phyloP scores from a whole-genome alignment of 2,329 filamentous ascomycete genomes.

The Fusarium sp. region DNA sequence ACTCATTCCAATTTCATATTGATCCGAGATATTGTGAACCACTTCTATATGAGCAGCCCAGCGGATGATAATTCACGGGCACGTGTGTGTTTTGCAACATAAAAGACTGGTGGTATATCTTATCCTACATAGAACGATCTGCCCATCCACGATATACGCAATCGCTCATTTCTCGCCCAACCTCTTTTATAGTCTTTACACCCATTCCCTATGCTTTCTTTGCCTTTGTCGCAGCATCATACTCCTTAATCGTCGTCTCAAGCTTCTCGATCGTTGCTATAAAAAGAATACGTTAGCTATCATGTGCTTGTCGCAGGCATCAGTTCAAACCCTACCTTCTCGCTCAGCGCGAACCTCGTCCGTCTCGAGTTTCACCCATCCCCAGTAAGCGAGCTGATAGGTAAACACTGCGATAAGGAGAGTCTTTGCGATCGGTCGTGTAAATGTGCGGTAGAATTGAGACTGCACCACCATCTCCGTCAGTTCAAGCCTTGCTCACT shows the following conservation, averaged over 20 bases:
- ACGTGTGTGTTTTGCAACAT: background rate
- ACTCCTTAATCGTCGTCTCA: slow-evolving; percentile 56
- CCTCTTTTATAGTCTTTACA: background rate
- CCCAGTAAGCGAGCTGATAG: slow-evolving; percentile 83
- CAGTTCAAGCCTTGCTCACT: background rate
- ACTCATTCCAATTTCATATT: background rate
- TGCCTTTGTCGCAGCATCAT: slow-evolving; percentile 49
- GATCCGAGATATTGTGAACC: background rate
- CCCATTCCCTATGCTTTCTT: slow-evolving; percentile 31
- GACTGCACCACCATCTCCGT: slow-evolving; percentile 57
- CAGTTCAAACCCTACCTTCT: slow-evolving; percentile 61
- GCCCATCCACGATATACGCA: background rate
- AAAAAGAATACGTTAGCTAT: slow-evolving; percentile 4
- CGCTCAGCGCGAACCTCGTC: slow-evolving; percentile 76
- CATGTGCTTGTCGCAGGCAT: slow-evolving; percentile 21
- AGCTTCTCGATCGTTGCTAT: slow-evolving; percentile 55
- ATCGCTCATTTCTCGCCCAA: background rate
- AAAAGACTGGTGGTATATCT: slow-evolving; percentile 1
- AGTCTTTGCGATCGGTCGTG: slow-evolving; percentile 80
- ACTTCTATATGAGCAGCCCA: background rate
- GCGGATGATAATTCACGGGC: background rate
- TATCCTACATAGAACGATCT: background rate
- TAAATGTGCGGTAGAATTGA: slow-evolving; percentile 82
- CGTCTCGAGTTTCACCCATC: slow-evolving; percentile 81
- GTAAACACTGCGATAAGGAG: slow-evolving; percentile 82